These are phyloP conservation scores for Populus tomentosa DNA, from an alignment of 441 rosid species.

Conservation along the genomic window DNA sequence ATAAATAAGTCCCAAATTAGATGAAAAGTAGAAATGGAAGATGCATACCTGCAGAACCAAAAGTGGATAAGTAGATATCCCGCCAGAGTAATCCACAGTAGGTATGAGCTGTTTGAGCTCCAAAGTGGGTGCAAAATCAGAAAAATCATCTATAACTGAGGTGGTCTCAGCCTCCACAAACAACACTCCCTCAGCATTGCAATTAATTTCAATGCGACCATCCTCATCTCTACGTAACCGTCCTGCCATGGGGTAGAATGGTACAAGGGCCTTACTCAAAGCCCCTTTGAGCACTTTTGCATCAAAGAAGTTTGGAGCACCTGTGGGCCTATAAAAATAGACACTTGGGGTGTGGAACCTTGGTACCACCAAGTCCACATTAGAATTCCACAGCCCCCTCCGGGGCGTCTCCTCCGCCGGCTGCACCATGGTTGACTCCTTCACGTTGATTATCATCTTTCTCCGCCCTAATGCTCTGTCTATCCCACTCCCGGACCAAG, in stretches of 20 bases:
- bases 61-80: slow-evolving; percentile 64
- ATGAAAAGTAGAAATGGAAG: neutral
- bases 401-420: slow-evolving; percentile 68
- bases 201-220: slow-evolving; percentile 84
- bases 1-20: neutral
- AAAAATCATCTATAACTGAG: slow-evolving; percentile 64
- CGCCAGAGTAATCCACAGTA: slow-evolving; percentile 71
- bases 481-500: neutral
- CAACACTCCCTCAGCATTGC: slow-evolving; percentile 79
- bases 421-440: slow-evolving; percentile 60
- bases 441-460: slow-evolving; percentile 51
- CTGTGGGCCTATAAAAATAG: slow-evolving; percentile 74
- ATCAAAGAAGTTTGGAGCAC: slow-evolving; percentile 59
- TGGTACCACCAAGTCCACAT: slow-evolving; percentile 86
- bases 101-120: slow-evolving; percentile 82
- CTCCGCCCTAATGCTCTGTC: neutral
- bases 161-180: slow-evolving; percentile 69
- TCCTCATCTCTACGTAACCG: slow-evolving; percentile 78
- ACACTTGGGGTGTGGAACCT: slow-evolving; percentile 94
- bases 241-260: slow-evolving; percentile 93
- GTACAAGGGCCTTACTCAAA: slow-evolving; percentile 67
- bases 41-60: slow-evolving; percentile 75
- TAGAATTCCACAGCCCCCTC: slow-evolving; percentile 65
- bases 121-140: slow-evolving; percentile 87
- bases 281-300: slow-evolving; percentile 55